Evolutionary conservation across 176 grass and related monocot genomes (phyloP).

Genomic region (Cymbopogon citratus): DNA sequence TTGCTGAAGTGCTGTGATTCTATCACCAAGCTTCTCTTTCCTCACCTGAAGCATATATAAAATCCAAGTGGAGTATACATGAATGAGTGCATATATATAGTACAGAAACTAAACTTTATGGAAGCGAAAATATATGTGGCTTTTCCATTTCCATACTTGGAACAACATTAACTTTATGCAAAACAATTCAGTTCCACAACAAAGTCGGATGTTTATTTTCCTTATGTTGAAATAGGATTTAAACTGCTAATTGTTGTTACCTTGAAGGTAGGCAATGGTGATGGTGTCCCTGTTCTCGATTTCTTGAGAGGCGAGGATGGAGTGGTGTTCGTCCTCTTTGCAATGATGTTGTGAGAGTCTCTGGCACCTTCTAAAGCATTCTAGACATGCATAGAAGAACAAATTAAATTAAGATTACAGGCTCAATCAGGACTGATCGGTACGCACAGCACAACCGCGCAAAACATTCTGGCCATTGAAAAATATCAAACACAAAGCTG

Average conservation of each 20-base stretch:
- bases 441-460: background rate
- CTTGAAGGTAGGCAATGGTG: constrained; percentile 74
- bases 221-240: background rate
- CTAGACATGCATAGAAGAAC: constrained; percentile 26
- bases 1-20: constrained; percentile 94
- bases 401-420: background rate
- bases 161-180: background rate
- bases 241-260: constrained; percentile 9
- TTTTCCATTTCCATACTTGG: background rate
- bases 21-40: constrained; percentile 98
- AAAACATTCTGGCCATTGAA: background rate
- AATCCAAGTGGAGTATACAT: background rate
- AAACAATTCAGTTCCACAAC: background rate
- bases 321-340: constrained; percentile 32
- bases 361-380: constrained; percentile 46
- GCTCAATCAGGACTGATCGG: background rate
- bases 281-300: constrained; percentile 56
- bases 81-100: background rate
- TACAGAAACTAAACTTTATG: constrained; percentile 5
- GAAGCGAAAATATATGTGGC: background rate
- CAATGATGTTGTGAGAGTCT: constrained; percentile 35
- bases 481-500: background rate
- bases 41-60: constrained; percentile 60
- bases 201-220: background rate
- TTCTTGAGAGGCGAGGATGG: constrained; percentile 53